A percentile compares a stretch with the other conserved stretches of the same genome.
phyloP scores from a whole-genome alignment of 805 yeast genomes.

The Yarrowia divulgata region DNA sequence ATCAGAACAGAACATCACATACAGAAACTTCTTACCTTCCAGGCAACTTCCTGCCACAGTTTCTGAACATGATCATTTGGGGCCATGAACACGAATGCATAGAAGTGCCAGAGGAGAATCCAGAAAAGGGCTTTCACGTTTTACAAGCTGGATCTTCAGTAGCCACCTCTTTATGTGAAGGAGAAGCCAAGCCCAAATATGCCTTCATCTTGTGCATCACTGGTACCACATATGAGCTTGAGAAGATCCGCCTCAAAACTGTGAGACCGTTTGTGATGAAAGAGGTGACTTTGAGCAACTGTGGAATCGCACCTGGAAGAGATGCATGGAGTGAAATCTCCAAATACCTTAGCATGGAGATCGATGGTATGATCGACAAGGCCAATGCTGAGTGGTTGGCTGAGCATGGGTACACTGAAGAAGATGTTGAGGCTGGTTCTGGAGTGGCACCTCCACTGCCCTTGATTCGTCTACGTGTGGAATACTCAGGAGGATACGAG shows the following conservation, averaged over 20 bases:
- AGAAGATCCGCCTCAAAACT: conserved; percentile 68
- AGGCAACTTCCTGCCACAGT: conserved; percentile 80
- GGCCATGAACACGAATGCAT: conserved; percentile 98
- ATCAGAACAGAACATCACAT: conserved; percentile 88
- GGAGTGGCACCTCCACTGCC: conserved; percentile 72
- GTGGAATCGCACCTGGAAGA: conserved; percentile 65
- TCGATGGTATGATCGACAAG: conserved; percentile 67
- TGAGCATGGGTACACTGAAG: conserved; percentile 43
- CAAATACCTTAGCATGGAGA: conserved; percentile 64
- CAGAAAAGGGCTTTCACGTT: conserved; percentile 71
- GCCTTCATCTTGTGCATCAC: conserved; percentile 73
- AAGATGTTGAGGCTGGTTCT: conserved; percentile 37
- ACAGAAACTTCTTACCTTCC: conserved; percentile 84
- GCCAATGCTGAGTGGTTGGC: conserved; percentile 62
- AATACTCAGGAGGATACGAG: conserved; percentile 88
- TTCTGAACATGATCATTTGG: conserved; percentile 87
- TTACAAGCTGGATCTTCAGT: conserved; percentile 94
- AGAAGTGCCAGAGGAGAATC: conserved; percentile 64
- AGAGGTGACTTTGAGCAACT: conserved; percentile 63
- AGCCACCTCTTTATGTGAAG: conserved; percentile 87
- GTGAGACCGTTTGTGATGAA: conserved; percentile 84
- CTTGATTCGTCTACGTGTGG: conserved; percentile 79
- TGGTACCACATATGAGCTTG: conserved; percentile 62
- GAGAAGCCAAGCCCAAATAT: conserved; percentile 78
- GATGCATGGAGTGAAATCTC: conserved; percentile 68